A percentile compares a stretch with the other conserved stretches of the same genome.
Evolutionary conservation across 306 rosid species (phyloP).

Genomic region (Hippophae tibetana): DNA sequence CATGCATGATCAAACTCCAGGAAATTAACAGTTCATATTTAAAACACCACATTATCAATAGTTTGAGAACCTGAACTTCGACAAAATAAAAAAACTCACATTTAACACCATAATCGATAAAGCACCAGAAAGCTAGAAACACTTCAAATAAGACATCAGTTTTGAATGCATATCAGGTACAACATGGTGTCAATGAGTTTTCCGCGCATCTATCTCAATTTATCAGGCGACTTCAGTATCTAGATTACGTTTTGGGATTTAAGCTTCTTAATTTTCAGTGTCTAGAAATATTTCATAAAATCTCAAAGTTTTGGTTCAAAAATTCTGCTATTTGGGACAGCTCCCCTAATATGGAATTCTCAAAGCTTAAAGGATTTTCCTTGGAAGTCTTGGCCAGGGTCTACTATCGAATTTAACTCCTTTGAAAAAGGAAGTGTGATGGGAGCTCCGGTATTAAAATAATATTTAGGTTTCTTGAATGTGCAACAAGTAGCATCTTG

Average conservation of each 20-base stretch:
- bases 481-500: slow-evolving; percentile 22
- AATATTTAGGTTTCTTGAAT: slow-evolving; percentile 22
- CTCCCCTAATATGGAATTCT: no score
- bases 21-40: not conserved
- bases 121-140: no score
- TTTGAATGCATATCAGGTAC: no score
- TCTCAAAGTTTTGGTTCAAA: no score
- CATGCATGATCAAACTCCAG: not conserved
- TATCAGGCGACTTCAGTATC: not conserved
- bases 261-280: not conserved
- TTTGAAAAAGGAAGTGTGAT: slow-evolving; percentile 19
- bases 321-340: no score
- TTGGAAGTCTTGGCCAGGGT: no score
- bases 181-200: no score
- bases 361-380: no score
- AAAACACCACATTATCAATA: not conserved
- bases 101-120: no score
- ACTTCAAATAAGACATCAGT: no score
- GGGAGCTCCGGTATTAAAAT: slow-evolving; percentile 14
- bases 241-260: not conserved
- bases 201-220: not conserved
- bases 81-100: no score
- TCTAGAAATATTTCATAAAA: no score
- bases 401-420: slow-evolving; percentile 14
- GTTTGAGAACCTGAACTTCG: not conserved